Base-by-base conservation (phyloP, 75 land plant genomes). In the Pinus albicaulis region DNA sequence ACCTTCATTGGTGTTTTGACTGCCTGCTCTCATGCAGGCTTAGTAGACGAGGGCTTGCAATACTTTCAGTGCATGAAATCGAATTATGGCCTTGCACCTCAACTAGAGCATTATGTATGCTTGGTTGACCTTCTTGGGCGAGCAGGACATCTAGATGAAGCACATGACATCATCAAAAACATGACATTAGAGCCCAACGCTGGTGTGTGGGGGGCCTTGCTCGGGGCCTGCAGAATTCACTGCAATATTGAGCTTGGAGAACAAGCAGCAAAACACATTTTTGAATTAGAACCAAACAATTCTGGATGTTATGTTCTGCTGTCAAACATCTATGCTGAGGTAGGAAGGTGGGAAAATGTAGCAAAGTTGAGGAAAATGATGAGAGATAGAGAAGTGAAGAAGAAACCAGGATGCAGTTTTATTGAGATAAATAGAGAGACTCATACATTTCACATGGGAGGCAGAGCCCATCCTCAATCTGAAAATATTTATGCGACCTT, bases 101-200 rank as follows among this genome's bases (percentile, higher is more conserved):
- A 78, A 7, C 31, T 38, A 12, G 87, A 85, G 28, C 92, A 90
- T 57, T 80, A 75, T 72, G 79, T 78, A 16, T 85, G 87, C 74
- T 75, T 87, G 74, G 85, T 90, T 48, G 92, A 90, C 71, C 86
- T 87, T 68, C 66, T 87, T 41, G 84, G 89, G 22, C 84, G 89
- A 23, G 79, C 84, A 56, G 89, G 89, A 41, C 82, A 77, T 74
- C 70, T 90, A 26, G 78, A 82, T 20, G 78, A 73, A 25, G 89
- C 92, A 28, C 78, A 78, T 55, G 25, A 15, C 57, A 41, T 87
- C 25, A 80, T 90, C 57, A 83, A 74, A 25, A 74, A 72, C 14
- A 80, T 80, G 81, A 77, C 87, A 23, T 31, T 74, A 26, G 75
- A 57, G 11, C 55, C 76, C 26, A 52, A 52, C 60, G 70, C 80